Evolutionary conservation across 805 yeast genomes (phyloP).

Genomic region (Candida nanaspora): DNA sequence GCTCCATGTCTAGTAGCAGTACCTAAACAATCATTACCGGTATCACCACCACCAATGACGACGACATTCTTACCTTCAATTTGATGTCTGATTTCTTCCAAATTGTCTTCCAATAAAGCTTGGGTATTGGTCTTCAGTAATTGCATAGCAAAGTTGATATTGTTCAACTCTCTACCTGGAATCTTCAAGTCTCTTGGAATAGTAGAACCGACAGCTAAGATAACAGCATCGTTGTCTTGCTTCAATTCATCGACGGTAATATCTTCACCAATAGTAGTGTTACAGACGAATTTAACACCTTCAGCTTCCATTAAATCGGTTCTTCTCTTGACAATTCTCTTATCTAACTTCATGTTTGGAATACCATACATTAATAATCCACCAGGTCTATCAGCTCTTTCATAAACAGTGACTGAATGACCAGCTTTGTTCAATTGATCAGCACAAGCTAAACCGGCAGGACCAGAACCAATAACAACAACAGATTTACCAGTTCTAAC

Average conservation of each 20-base stretch:
- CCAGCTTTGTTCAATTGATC: conserved; percentile 97
- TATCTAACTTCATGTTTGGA: conserved; percentile 97
- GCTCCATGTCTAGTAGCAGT: conserved; percentile 98
- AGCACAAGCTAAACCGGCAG: conserved; percentile 94
- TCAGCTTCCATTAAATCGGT: conserved; percentile 84
- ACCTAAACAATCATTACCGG: conserved; percentile 98
- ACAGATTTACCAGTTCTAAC: conserved; percentile 77
- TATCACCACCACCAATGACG: conserved; percentile 99
- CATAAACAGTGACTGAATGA: conserved; percentile 84
- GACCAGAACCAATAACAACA: conserved; percentile 94
- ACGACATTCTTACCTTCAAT: conserved; percentile 84
- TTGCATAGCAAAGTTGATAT: conserved; percentile 93
- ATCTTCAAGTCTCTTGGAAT: conserved; percentile 92
- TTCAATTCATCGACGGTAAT: conserved; percentile 64
- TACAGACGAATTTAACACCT: conserved; percentile 74
- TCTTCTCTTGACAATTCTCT: conserved; percentile 87
- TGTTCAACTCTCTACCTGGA: conserved; percentile 86
- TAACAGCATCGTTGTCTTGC: conserved; percentile 67
- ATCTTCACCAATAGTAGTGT: conserved; percentile 81
- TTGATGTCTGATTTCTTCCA: conserved; percentile 66
- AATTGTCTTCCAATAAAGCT: conserved; percentile 74
- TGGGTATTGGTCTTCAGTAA: conserved; percentile 82
- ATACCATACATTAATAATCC: conserved; percentile 98
- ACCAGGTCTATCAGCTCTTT: conserved; percentile 92
- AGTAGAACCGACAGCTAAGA: conserved; percentile 90